Evolutionary conservation across 345 rosid species (phyloP).

Genomic region (Eucalyptus sp.): DNA sequence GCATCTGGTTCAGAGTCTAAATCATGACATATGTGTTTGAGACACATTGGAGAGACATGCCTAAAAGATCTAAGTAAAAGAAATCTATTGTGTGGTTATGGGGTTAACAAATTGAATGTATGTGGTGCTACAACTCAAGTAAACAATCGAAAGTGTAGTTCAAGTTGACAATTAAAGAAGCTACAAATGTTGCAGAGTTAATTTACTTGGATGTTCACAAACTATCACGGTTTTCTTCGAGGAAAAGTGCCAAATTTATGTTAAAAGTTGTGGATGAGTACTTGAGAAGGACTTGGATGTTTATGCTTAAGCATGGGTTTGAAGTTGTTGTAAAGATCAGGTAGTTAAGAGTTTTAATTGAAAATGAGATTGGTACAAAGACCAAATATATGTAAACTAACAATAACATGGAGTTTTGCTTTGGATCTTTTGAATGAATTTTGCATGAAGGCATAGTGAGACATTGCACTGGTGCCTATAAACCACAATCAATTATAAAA

Average conservation of each 20-base stretch:
- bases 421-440: not conserved
- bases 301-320: not conserved
- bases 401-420: not conserved
- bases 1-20: not conserved
- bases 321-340: not conserved
- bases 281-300: not conserved
- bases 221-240: rapidly evolving
- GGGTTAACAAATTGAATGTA: not conserved
- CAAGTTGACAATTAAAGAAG: not conserved
- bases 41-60: not conserved
- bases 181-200: not conserved
- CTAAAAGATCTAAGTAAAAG: not conserved
- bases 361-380: not conserved
- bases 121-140: not conserved
- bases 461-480: rapidly evolving
- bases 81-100: not conserved
- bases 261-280: not conserved
- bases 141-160: not conserved
- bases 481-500: not conserved
- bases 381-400: not conserved
- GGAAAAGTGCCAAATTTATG: not conserved
- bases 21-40: not conserved
- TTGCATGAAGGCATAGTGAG: not conserved
- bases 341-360: not conserved
- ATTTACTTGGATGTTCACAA: not conserved